Evolutionary conservation across 768 basidiomycete species (phyloP), one percentile per base, ranked within the genome.

Genomic region (Imleria badia): DNA sequence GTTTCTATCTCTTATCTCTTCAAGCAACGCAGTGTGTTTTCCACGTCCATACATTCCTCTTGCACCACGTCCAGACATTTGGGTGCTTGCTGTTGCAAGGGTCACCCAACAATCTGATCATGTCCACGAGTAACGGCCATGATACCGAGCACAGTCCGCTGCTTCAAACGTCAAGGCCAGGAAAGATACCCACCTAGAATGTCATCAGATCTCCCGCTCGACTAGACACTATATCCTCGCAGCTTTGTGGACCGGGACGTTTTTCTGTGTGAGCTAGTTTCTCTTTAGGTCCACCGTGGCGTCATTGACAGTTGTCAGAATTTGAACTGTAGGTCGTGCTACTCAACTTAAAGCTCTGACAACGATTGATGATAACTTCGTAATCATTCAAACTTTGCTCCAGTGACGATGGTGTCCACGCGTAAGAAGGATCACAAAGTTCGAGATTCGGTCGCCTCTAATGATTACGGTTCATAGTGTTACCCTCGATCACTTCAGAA

Each of bases 161-260:
- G 22, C 58, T 72, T 20, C 41, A 33, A 58, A 52, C 15, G 8
- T 12, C 40, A 45, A 29, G 43, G 17, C 30, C 5, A 50, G 34
- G 30, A n/a, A 48, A 49, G 22, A 44, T 38, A 8, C 22, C 31
- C 23, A 14, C 42, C 42, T 45, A 43, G 84, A 82, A 1, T 85
- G 85, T 5, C 63, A 81, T 30, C 84, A 87, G 45, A 79, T 89
- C 23, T 76, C 83, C 7, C 66, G 65, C n/a, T 73, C 76, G 2
- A 85, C 78, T 19, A 75, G 85, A 13, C 76, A 80, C 63, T 78
- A 79, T 1, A 88, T 89, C 52, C 65, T 88, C 42, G 81, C 79
- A 12, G 85, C 84, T 22, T 74, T 89, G 42, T 87, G 85, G 85
- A 69, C 77, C 5, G 85, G 81, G 1, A 83, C 80, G 3, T 88